Base-by-base conservation (phyloP, 495 filamentous ascomycete species). In the Talaromyces proteolyticus region DNA sequence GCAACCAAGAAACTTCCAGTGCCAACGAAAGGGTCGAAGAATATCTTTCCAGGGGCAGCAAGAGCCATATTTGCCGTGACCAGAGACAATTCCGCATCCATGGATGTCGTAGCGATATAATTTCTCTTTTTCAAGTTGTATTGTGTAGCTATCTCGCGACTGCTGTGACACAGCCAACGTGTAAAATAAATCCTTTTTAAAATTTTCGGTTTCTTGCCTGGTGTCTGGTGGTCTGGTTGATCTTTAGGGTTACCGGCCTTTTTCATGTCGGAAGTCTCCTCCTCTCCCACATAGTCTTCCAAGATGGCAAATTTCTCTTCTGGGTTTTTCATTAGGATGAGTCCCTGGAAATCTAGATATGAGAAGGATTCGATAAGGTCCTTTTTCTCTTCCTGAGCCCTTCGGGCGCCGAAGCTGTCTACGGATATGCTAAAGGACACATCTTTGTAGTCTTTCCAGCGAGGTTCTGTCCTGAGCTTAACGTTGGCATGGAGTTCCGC, bases 81-180 rank as follows among this genome's bases (percentile, higher is more conserved):
- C 2, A 99, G 80, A 20, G 88, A 85, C 37, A 99, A 72, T 61
- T 96, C 94, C 0, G 94, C 85, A 63, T 97, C 93, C 91, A 99
- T 96, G 11, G 86, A 89, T 0, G 93, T 99, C 0, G 91, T 97
- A 58, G 86, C 88, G 58, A 99, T 96, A 61, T 97, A 97, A 38
- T 73, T 70, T 6, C 93, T 78, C 65, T 93, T 95, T 69, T 99
- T 99, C 11, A 99, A 73, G 59, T 91, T 89, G 56, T 93, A 91
- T 51, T 78, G 86, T 20, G 77, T 69, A 17, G 91, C 74, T n/a
- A 82, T 62, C 21, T 85, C 76, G 37, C 91, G 73, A 18, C 74
- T 73, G 25, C 86, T 84, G 11, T 64, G 59, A 1, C 71, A 83
- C 11, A 96, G 60, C 43, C 77, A 79, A 3, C 91, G 79, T 8